Evolutionary conservation across 345 rosid genomes (phyloP).

Genomic region (Populus nigra): DNA sequence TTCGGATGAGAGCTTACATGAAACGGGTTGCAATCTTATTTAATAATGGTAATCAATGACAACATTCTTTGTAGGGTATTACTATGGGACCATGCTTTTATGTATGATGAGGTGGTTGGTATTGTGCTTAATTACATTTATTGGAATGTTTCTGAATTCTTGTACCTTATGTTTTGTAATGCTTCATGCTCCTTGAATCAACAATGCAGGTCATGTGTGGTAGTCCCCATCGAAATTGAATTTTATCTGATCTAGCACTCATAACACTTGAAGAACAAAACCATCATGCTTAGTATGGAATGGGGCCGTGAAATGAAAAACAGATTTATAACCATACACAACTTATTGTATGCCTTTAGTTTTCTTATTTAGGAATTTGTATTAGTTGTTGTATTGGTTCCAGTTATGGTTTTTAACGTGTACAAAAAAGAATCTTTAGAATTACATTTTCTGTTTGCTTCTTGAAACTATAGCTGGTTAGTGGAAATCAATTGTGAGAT

Average conservation of each 20-base stretch:
- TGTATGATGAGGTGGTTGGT: constrained; percentile 19
- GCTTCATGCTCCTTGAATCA: not conserved
- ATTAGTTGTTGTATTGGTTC: not conserved
- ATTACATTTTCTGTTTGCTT: not conserved
- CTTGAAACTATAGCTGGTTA: not conserved
- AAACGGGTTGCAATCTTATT: constrained; percentile 4
- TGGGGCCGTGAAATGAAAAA: constrained; percentile 1
- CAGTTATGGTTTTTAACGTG: not conserved
- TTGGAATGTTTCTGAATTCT: constrained; percentile 11
- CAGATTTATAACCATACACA: not conserved
- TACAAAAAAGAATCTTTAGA: not conserved
- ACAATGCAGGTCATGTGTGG: constrained; percentile 9
- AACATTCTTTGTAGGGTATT: constrained; percentile 8
- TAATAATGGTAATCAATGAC: not conserved
- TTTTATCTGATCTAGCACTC: constrained; percentile 17
- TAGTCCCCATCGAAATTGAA: constrained; percentile 9
- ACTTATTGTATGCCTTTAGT: not conserved
- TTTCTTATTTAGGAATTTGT: not conserved
- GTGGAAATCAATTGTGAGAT: not conserved
- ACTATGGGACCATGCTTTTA: constrained; percentile 26
- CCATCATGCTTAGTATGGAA: not conserved
- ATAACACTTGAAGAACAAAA: not conserved
- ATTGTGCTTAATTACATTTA: constrained; percentile 11
- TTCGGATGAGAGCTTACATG: constrained; percentile 13
- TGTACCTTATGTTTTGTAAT: constrained; percentile 7